phyloP scores from a whole-genome alignment of 2,329 filamentous ascomycete genomes.

The Colletotrichum sp. region DNA sequence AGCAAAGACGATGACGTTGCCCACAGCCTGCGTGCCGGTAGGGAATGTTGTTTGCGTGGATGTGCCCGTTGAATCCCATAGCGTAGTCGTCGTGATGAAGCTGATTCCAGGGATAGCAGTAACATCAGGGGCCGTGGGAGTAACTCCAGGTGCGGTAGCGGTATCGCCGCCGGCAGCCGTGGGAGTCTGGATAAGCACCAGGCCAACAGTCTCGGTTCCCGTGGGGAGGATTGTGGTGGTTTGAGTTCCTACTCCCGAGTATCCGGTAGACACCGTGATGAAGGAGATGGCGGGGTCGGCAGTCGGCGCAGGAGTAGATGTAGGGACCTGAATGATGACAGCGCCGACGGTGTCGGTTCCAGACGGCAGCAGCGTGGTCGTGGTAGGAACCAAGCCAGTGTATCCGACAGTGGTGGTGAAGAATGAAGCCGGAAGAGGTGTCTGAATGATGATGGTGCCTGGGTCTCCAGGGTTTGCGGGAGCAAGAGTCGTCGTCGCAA shows the following conservation, averaged over 20 bases:
- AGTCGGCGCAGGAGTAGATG: background rate
- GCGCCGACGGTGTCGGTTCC: conserved; percentile 2
- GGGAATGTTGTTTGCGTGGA: background rate
- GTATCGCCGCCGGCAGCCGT: background rate
- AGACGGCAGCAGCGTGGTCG: conserved; percentile 2
- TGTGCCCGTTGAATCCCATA: background rate
- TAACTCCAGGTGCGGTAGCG: background rate
- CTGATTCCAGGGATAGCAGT: background rate
- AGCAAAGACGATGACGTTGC: background rate
- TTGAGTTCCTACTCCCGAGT: background rate
- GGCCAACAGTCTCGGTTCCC: background rate
- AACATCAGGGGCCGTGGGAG: background rate
- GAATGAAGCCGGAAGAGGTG: background rate
- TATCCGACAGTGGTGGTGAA: conserved; percentile 4
- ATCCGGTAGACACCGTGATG: conserved; percentile 6
- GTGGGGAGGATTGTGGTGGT: background rate
- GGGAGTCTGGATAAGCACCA: conserved; percentile 11
- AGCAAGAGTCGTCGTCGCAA: background rate
- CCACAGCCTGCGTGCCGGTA: background rate
- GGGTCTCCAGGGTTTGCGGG: background rate
- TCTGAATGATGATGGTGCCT: conserved; percentile 2
- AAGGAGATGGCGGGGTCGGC: background rate
- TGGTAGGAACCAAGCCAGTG: background rate
- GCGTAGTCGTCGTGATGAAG: background rate
- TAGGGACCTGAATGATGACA: background rate